phyloP scores from a whole-genome alignment of 768 basidiomycete genomes.

The Cubamyces lactineus region DNA sequence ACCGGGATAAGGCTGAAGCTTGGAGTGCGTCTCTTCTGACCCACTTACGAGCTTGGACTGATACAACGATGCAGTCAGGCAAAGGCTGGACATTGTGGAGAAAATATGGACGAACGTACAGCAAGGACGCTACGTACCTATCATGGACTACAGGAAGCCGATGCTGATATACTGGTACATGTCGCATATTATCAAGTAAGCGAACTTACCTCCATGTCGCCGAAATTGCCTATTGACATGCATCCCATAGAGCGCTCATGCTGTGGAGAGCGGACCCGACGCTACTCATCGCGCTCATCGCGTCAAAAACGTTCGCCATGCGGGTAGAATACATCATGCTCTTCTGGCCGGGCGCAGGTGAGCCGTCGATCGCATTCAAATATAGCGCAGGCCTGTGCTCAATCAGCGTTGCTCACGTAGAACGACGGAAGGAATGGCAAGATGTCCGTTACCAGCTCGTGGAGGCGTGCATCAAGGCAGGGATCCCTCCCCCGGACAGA shows the following conservation, averaged over 20 bases:
- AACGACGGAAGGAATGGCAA: slow-evolving; percentile 55
- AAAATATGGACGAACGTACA: not conserved
- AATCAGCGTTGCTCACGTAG: slow-evolving; percentile 34
- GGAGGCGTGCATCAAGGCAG: slow-evolving; percentile 50
- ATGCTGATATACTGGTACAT: slow-evolving; percentile 80
- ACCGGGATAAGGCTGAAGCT: slow-evolving; percentile 29
- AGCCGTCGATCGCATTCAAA: slow-evolving; percentile 16
- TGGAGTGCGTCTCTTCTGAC: slow-evolving; percentile 23
- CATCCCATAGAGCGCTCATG: slow-evolving; percentile 47
- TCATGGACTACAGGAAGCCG: slow-evolving; percentile 60
- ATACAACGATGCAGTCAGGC: slow-evolving; percentile 36
- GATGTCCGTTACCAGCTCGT: slow-evolving; percentile 50
- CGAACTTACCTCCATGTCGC: not conserved
- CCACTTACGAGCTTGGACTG: not conserved
- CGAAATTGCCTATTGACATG: not conserved
- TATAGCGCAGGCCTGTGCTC: not conserved
- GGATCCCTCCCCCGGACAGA: slow-evolving; percentile 43
- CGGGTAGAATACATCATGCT: slow-evolving; percentile 62
- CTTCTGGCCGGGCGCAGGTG: slow-evolving; percentile 67
- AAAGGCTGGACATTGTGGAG: not conserved
- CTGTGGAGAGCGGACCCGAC: slow-evolving; percentile 65
- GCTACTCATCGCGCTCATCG: slow-evolving; percentile 60
- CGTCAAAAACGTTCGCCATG: slow-evolving; percentile 58
- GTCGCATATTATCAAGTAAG: slow-evolving; percentile 62
- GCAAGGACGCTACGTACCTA: slow-evolving; percentile 49